Evolutionary conservation across 2,329 filamentous ascomycete genomes (phyloP), one percentile per base, ranked within the genome.

Genomic region (Alternaria triticimaculans): DNA sequence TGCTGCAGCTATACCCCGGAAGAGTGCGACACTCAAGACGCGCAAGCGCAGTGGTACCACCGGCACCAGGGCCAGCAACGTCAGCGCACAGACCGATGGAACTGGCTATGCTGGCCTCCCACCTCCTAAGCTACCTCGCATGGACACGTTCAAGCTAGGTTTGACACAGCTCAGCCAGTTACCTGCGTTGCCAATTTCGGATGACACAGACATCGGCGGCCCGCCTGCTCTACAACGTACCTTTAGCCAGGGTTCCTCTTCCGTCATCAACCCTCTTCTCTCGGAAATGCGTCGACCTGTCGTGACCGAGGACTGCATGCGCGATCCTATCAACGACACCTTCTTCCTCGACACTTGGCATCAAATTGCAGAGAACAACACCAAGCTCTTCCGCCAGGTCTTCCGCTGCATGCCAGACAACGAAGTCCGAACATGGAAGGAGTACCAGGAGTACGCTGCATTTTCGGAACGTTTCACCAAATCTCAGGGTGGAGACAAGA

Each of bases 361-460:
- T 68, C 87, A 89, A 18, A 89, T 94, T 57, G 96, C 96, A 1
- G 89, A 92, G 67, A 98, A 98, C 83, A 99, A 99, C 78, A 99
- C 96, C 4, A 95, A 94, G 77, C 87, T 99, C 51, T 99, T 92
- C 82, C 91, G 96, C 30, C 89, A 92, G 65, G 95, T 99, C 9
- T 99, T 99, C 84, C 90, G 94, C 50, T 97, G 94, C 80, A 96
- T 97, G 92, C 96, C 96, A 1, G 96, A 99, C 78, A 97, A 90
- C 55, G 93, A 97, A 76, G 96, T 97, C 25, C 90, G 89, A 67
- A 95, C 92, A 46, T 99, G 96, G 96, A 90, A 92, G 69, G 92
- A 97, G 67, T 99, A 99, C 80, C 91, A 92, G 67, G 91, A 96
- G 69, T 97, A 92, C 75, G 86, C 88, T 58, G 86, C 89, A 5